These are phyloP conservation scores for Ambrosiella cleistominuta DNA, from an alignment of 2,329 filamentous ascomycete genomes.

Conservation along the genomic window DNA sequence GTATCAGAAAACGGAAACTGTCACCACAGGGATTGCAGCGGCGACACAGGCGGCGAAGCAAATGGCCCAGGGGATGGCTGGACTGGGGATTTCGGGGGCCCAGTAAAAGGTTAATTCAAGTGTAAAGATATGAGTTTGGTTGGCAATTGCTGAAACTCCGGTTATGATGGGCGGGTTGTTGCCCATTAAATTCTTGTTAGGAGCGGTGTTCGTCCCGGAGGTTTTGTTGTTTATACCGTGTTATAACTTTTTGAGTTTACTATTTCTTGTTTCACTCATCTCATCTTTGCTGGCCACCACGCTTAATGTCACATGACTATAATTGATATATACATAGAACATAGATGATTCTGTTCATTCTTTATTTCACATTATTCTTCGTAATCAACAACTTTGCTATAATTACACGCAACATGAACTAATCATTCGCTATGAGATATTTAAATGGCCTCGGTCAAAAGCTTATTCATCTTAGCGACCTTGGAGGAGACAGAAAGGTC, in stretches of 20 bases:
- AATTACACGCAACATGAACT: conserved; percentile 1
- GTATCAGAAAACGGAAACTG: not conserved
- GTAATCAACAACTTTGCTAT: not conserved
- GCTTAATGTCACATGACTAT: not conserved
- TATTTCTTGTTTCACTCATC: not conserved
- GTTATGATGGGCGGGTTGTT: not conserved
- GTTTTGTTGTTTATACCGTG: not conserved
- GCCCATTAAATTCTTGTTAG: not conserved
- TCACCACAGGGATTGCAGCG: not conserved
- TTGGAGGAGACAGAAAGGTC: conserved; percentile 90
- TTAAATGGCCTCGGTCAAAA: conserved; percentile 92
- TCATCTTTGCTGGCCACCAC: not conserved
- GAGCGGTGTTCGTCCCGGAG: not conserved
- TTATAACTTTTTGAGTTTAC: not conserved
- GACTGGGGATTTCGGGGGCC: not conserved
- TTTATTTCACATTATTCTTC: not conserved
- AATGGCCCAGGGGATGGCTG: not conserved
- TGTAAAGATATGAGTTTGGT: not conserved
- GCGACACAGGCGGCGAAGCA: not conserved
- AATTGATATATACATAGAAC: not conserved
- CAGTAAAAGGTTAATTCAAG: not conserved
- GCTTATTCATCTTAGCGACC: conserved; percentile 98
- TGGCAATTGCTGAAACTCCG: not conserved
- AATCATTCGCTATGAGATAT: conserved; percentile 20
- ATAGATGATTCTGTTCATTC: no score